phyloP scores from a whole-genome alignment of 257 asterid species.

The Solanum neorickii region DNA sequence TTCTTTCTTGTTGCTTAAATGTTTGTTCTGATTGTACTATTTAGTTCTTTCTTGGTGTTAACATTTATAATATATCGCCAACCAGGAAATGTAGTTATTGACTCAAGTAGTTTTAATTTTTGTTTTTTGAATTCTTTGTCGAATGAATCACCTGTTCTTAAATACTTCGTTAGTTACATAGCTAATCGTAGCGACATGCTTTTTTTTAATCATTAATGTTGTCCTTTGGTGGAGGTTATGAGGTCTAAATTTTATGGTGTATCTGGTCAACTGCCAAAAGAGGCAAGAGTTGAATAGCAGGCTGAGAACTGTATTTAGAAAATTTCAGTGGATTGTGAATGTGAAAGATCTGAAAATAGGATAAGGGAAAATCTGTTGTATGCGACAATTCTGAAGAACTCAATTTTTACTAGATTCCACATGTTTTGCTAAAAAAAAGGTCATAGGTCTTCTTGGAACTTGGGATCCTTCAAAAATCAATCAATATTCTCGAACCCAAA shows the following conservation, averaged over 20 bases:
- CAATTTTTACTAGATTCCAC: not conserved
- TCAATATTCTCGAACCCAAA: not conserved
- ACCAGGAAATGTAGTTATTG: not conserved
- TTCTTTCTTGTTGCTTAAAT: not conserved
- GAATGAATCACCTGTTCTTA: not conserved
- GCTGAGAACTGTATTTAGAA: not conserved
- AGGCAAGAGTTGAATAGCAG: not conserved
- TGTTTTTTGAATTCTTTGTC: not conserved
- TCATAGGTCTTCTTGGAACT: not conserved
- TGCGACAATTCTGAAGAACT: not conserved
- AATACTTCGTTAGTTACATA: not conserved
- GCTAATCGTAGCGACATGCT: not conserved
- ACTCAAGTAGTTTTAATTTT: not conserved
- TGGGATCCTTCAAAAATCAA: not conserved
- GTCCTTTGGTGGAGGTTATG: not conserved
- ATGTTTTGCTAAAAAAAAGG: not conserved
- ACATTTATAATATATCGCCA: not conserved
- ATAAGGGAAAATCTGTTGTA: not conserved
- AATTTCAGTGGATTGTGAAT: not conserved
- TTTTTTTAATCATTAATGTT: not conserved
- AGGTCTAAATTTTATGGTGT: not conserved
- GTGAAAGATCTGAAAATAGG: not conserved
- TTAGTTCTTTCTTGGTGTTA: not conserved
- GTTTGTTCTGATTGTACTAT: not conserved
- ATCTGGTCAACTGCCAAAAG: not conserved